These are phyloP conservation scores for Pyropia yezoensis DNA, from an alignment of 23 red algal genomes.

Conservation along the genomic window DNA sequence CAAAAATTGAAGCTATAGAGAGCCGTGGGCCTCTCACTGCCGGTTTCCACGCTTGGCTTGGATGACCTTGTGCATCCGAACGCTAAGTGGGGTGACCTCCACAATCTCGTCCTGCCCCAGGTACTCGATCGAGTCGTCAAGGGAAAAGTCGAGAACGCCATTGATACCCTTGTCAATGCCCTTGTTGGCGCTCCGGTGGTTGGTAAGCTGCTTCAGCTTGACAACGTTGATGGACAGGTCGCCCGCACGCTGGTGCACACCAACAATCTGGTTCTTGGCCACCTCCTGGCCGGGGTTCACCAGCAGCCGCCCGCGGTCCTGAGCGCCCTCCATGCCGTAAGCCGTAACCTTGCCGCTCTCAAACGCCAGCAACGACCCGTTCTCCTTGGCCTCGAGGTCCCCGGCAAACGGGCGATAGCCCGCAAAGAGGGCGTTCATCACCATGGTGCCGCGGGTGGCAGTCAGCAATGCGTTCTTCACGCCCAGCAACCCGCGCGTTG, in stretches of 20 bases:
- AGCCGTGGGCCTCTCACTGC: too few species aligned
- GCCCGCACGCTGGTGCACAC: slow-evolving; percentile 58
- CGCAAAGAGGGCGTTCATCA: slow-evolving; percentile 70
- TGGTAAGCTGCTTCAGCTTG: slow-evolving; percentile 75
- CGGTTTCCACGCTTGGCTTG: not conserved
- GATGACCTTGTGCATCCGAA: slow-evolving; percentile 36
- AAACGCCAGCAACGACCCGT: slow-evolving; percentile 60
- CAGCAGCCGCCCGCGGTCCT: slow-evolving; percentile 67
- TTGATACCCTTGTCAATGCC: slow-evolving; percentile 59
- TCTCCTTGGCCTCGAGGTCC: slow-evolving; percentile 54
- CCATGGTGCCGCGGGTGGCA: slow-evolving; percentile 65
- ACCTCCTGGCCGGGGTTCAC: slow-evolving; percentile 60
- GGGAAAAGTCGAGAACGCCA: slow-evolving; percentile 55
- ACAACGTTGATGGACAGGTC: slow-evolving; percentile 74
- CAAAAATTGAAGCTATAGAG: too few species aligned
- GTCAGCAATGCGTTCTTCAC: slow-evolving; percentile 87
- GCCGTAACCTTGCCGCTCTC: slow-evolving; percentile 75
- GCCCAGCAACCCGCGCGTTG: slow-evolving; percentile 83
- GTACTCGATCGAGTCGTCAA: slow-evolving; percentile 88
- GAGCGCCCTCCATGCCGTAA: slow-evolving; percentile 66
- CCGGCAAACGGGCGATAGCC: slow-evolving; percentile 71
- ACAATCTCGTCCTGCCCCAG: slow-evolving; percentile 74
- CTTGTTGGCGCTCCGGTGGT: slow-evolving; percentile 58
- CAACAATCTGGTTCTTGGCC: slow-evolving; percentile 86
- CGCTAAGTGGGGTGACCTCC: slow-evolving; percentile 64